phyloP scores from a whole-genome alignment of 108 stramenopile genomes.

The Cyclostephanos tholiformis region DNA sequence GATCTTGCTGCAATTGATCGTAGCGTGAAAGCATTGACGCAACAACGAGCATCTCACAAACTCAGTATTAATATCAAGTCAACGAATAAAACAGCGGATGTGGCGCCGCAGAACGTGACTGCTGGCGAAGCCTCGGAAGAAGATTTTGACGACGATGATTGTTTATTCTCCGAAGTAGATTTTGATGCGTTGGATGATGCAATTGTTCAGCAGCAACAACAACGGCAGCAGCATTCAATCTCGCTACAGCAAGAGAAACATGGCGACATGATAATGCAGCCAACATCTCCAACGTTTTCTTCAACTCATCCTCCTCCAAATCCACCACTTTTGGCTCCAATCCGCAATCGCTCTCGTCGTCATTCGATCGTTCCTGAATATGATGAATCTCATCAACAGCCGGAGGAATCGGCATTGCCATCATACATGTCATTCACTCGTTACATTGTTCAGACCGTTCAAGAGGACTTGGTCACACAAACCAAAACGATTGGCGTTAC shows the following conservation, averaged over 20 bases:
- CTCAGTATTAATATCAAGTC: background rate
- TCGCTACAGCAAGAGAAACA: background rate
- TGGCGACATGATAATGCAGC: slow-evolving; percentile 7
- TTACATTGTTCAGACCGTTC: slow-evolving; percentile 62
- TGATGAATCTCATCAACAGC: background rate
- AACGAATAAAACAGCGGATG: background rate
- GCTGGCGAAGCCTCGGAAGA: background rate
- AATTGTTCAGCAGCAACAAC: slow-evolving; percentile 30
- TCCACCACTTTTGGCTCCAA: slow-evolving; percentile 13
- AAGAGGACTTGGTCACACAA: slow-evolving; percentile 53
- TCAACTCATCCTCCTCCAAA: background rate
- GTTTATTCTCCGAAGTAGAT: slow-evolving; percentile 61
- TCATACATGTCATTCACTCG: slow-evolving; percentile 68
- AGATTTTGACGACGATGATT: slow-evolving; percentile 39
- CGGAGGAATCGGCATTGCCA: slow-evolving; percentile 6
- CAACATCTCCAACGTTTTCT: slow-evolving; percentile 4
- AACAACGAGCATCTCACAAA: background rate
- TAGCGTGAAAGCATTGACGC: slow-evolving; percentile 18
- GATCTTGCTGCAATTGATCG: slow-evolving; percentile 25
- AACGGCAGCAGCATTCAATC: background rate
- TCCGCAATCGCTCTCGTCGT: slow-evolving; percentile 33
- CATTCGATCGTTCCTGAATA: slow-evolving; percentile 25
- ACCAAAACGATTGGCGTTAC: slow-evolving; percentile 66
- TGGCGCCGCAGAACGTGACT: background rate
- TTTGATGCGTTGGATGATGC: slow-evolving; percentile 56